phyloP scores from a whole-genome alignment of 164 flowering plant species.

The Nymphaea thermarum region DNA sequence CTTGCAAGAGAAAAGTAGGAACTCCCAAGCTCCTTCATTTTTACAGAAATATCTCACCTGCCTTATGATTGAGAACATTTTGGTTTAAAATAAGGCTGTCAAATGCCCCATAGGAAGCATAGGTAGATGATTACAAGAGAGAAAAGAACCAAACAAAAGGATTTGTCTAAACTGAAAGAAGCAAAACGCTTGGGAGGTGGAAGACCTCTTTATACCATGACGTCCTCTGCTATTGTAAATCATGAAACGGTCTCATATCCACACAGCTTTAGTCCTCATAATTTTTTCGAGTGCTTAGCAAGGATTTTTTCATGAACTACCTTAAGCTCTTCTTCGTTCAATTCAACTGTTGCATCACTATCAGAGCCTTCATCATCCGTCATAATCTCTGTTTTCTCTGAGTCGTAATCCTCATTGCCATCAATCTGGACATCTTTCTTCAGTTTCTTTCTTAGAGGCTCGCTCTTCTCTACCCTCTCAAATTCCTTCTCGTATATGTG shows the following conservation, averaged over 20 bases:
- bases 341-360: constrained; percentile 81
- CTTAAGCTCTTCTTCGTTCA: constrained; percentile 89
- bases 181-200: not conserved
- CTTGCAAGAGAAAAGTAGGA: too few relatives aligned
- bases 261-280: not conserved
- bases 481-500: constrained; percentile 47
- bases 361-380: constrained; percentile 35
- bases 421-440: constrained; percentile 6
- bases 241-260: not conserved
- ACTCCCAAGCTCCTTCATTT: too few relatives aligned
- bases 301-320: constrained; percentile 42
- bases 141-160: not conserved
- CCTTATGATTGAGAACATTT: too few relatives aligned
- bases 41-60: too few relatives aligned
- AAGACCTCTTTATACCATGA: not conserved
- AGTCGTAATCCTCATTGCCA: constrained; percentile 5
- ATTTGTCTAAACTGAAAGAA: not conserved
- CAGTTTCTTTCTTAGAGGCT: constrained; percentile 14
- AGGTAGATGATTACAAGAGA: too few relatives aligned
- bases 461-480: constrained; percentile 11
- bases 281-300: constrained; percentile 10
- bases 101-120: too few relatives aligned
- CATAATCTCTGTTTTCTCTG: constrained; percentile 6
- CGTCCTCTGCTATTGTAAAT: not conserved
- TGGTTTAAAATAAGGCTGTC: too few relatives aligned